Conservation (phyloP, 306 rosid species). For the Fagus sylvatica region DNA sequence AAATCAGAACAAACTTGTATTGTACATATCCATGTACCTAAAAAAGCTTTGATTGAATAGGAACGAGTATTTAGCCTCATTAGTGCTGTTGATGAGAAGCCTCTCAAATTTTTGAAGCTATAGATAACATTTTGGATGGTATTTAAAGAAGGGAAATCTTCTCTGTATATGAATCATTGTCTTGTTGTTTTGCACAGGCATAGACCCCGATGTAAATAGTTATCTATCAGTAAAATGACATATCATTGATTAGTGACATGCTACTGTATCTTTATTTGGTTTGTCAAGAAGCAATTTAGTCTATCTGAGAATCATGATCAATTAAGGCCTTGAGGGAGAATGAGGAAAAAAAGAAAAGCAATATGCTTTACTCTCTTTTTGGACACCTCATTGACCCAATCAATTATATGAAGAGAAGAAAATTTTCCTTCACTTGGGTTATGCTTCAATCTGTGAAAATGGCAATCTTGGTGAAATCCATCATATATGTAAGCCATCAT, state of each 20-base stretch:
- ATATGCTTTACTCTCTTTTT: background rate
- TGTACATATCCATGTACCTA: constrained; percentile 51
- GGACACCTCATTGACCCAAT: background rate
- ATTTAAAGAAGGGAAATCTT: constrained; percentile 26
- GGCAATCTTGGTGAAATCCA: too few relatives aligned
- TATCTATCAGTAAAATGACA: background rate
- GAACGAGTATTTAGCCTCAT: constrained; percentile 46
- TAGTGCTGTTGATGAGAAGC: constrained; percentile 48
- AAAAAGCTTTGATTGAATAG: constrained; percentile 57
- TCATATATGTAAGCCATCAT: too few relatives aligned
- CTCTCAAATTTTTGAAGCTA: constrained; percentile 49
- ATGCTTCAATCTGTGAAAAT: too few relatives aligned
- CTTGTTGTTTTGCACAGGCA: background rate
- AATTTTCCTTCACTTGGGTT: too few relatives aligned
- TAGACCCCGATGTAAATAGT: background rate
- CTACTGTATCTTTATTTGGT: background rate
- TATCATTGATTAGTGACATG: too few relatives aligned
- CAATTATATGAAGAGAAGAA: background rate
- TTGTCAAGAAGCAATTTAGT: background rate
- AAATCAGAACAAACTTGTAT: constrained; percentile 30
- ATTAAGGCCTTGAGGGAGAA: background rate
- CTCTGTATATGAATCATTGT: background rate
- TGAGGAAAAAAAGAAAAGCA: background rate
- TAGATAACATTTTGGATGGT: constrained; percentile 47
- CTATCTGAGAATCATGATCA: background rate